phyloP scores from a whole-genome alignment of 139 green algal species.

The Pleodorina starrii region DNA sequence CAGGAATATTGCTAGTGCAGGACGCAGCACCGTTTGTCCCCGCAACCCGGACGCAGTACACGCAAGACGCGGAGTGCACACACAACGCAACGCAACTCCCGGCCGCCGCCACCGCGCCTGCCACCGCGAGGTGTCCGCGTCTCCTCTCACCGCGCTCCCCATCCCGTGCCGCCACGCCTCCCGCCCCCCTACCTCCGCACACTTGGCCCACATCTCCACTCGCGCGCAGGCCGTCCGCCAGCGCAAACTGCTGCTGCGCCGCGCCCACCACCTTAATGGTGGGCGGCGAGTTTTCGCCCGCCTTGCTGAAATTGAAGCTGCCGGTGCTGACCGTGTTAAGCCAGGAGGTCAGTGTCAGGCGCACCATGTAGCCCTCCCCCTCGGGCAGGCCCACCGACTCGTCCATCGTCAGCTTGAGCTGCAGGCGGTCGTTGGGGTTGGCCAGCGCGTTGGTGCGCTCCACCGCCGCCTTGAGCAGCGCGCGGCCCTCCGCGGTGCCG shows the following conservation, averaged over 20 bases:
- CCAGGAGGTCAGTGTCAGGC: slow-evolving; percentile 7
- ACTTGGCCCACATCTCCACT: neutral
- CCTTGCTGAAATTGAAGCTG: neutral
- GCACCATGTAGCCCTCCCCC: neutral
- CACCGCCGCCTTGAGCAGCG: neutral
- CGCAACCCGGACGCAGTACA: no score
- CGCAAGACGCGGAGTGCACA: no score
- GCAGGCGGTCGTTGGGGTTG: neutral
- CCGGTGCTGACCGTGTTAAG: neutral
- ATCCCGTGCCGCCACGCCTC: no score
- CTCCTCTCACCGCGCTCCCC: no score
- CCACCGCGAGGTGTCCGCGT: no score
- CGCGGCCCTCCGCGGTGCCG: neutral
- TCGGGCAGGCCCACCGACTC: neutral
- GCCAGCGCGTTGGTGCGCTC: neutral
- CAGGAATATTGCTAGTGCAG: no score
- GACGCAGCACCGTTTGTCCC: no score
- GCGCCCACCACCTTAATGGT: neutral
- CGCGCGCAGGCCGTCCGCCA: neutral
- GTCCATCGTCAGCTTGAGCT: neutral
- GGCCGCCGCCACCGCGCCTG: no score
- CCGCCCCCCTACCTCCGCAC: slow-evolving; percentile 26
- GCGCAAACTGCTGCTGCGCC: neutral
- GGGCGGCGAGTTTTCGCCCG: neutral
- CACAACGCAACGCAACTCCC: no score